Conservation (phyloP, 352 stramenopile species). For the Elongisporangium undulatum region DNA sequence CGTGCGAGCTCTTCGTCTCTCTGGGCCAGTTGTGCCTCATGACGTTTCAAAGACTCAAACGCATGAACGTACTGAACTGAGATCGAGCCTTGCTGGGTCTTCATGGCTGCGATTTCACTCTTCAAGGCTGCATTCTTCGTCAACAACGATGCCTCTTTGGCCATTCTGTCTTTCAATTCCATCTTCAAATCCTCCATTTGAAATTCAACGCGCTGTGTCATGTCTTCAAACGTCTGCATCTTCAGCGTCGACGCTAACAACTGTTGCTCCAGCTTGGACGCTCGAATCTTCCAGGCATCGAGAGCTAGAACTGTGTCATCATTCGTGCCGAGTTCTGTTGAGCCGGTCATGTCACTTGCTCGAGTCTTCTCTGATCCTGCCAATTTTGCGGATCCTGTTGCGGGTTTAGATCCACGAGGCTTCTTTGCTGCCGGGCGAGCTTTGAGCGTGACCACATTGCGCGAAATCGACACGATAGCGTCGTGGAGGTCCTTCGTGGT, state of each 20-base stretch:
- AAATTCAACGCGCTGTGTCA: conserved; percentile 28
- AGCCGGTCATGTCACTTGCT: neutral
- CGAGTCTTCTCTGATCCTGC: neutral
- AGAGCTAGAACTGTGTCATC: conserved; percentile 5
- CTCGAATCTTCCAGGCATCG: conserved; percentile 23
- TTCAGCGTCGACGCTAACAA: conserved; percentile 25
- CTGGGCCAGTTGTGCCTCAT: conserved; percentile 10
- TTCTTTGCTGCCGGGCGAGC: neutral
- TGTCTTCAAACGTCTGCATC: conserved; percentile 50
- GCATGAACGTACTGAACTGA: conserved; percentile 27
- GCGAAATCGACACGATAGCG: conserved; percentile 26
- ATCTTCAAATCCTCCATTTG: conserved; percentile 29
- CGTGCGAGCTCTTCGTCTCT: conserved; percentile 23
- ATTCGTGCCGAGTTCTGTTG: neutral
- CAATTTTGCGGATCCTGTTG: neutral
- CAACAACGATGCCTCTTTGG: conserved; percentile 17
- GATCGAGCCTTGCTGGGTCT: conserved; percentile 21
- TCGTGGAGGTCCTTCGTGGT: conserved; percentile 34
- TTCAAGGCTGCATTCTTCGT: conserved; percentile 21
- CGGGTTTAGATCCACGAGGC: neutral
- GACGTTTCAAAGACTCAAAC: conserved; percentile 24
- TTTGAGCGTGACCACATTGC: neutral
- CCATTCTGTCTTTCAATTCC: conserved; percentile 27
- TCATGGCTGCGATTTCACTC: conserved; percentile 22
- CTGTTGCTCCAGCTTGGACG: conserved; percentile 29